phyloP scores from a whole-genome alignment of 208 protist species.

The Crithidia sp. region DNA sequence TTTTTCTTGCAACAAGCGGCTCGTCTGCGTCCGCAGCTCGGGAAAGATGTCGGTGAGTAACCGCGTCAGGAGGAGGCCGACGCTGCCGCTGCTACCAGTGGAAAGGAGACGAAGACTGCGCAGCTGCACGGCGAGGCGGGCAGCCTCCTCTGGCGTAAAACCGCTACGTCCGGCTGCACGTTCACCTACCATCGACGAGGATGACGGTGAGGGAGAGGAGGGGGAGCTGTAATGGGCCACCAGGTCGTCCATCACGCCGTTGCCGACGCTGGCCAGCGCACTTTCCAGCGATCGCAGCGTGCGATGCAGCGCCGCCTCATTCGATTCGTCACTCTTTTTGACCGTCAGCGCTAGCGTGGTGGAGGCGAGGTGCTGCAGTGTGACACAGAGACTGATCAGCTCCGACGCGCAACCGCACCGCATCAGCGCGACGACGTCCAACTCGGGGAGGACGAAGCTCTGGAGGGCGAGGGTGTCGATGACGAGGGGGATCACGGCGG shows the following conservation, averaged over 20 bases:
- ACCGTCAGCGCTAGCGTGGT: slow-evolving; percentile 34
- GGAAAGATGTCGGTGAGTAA: slow-evolving; percentile 70
- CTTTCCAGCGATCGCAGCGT: slow-evolving; percentile 46
- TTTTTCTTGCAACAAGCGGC: slow-evolving; percentile 46
- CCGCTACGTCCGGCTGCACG: not conserved
- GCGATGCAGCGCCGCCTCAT: slow-evolving; percentile 21
- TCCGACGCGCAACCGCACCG: slow-evolving; percentile 30
- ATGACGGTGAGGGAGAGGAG: not conserved
- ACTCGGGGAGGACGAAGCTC: slow-evolving; percentile 44
- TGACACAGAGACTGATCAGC: slow-evolving; percentile 57
- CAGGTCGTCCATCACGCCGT: slow-evolving; percentile 33
- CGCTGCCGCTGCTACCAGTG: slow-evolving; percentile 14
- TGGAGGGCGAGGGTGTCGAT: slow-evolving; percentile 68
- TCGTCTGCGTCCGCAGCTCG: slow-evolving; percentile 76
- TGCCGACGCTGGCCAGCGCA: slow-evolving; percentile 35
- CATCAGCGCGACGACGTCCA: slow-evolving; percentile 45
- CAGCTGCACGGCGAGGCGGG: slow-evolving; percentile 31
- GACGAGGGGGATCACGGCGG: slow-evolving; percentile 48
- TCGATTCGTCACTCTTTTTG: not conserved
- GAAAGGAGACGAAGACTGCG: slow-evolving; percentile 52
- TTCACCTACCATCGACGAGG: not conserved
- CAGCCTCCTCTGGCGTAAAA: slow-evolving; percentile 20
- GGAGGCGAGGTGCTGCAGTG: slow-evolving; percentile 63
- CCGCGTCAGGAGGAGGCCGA: slow-evolving; percentile 33
- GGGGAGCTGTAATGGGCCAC: not conserved